Evolutionary conservation across 768 basidiomycete species (phyloP).

Genomic region (Pleurotus salmoneostramineus): DNA sequence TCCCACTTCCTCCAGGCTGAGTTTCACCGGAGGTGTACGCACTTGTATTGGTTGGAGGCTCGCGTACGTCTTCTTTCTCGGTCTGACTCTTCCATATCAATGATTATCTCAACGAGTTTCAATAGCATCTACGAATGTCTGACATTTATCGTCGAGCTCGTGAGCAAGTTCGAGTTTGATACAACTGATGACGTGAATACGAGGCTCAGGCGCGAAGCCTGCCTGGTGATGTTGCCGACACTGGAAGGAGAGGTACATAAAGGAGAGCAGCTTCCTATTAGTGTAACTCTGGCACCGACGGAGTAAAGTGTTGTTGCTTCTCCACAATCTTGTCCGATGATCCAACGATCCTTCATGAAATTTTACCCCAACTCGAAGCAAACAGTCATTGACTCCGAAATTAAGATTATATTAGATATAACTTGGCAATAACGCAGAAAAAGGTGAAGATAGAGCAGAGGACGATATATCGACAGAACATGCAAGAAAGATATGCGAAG

Average conservation of each 20-base stretch:
- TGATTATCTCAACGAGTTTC: too few species aligned
- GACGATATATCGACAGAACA: too few species aligned
- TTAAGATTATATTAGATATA: too few species aligned
- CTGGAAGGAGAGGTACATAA: conserved; percentile 38
- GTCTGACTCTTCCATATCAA: not conserved
- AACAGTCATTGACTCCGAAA: too few species aligned
- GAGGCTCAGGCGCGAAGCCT: conserved; percentile 33
- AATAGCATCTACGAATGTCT: conserved; percentile 47
- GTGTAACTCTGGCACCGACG: conserved; percentile 26
- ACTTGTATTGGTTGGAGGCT: conserved; percentile 36
- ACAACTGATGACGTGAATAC: conserved; percentile 29
- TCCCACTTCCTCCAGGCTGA: conserved; percentile 15
- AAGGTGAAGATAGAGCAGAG: too few species aligned
- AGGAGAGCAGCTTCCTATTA: conserved; percentile 36
- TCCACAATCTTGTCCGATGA: too few species aligned
- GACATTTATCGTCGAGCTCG: conserved; percentile 51
- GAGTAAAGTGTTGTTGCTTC: conserved; percentile 12
- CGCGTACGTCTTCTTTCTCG: conserved; percentile 13
- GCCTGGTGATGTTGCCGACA: conserved; percentile 37
- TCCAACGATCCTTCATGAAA: too few species aligned
- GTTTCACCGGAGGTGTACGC: conserved; percentile 26
- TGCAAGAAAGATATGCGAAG: too few species aligned
- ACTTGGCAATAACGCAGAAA: too few species aligned
- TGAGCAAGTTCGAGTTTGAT: conserved; percentile 51
- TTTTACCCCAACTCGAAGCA: too few species aligned